These are phyloP conservation scores for Diaporthe vaccinii DNA, from an alignment of 2,329 filamentous ascomycete species.

Conservation along the genomic window DNA sequence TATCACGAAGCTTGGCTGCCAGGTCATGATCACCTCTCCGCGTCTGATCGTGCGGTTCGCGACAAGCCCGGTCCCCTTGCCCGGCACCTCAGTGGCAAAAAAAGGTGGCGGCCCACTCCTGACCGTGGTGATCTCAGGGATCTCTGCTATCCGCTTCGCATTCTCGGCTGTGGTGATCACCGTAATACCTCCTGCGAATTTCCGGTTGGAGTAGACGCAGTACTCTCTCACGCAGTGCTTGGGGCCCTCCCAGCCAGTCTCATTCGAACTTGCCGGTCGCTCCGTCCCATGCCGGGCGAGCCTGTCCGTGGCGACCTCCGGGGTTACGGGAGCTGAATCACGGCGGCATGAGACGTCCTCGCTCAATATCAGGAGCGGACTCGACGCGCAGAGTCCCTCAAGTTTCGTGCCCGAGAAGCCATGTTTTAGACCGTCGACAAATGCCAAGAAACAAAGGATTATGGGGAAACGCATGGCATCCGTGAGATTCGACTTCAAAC, in stretches of 20 bases:
- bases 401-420: neutral
- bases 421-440: slow-evolving; percentile 4
- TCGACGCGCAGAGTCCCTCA: neutral
- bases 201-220: slow-evolving; percentile 42
- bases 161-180: slow-evolving; percentile 42
- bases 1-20: slow-evolving; percentile 45
- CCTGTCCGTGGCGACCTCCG: neutral
- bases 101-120: slow-evolving; percentile 27
- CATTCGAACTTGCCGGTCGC: slow-evolving; percentile 7
- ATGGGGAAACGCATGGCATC: slow-evolving; percentile 14
- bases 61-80: slow-evolving; percentile 45
- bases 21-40: slow-evolving; percentile 45
- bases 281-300: neutral
- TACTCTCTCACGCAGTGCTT: slow-evolving; percentile 42
- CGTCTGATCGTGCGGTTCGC: slow-evolving; percentile 43
- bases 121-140: slow-evolving; percentile 22
- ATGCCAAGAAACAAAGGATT: neutral
- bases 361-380: neutral
- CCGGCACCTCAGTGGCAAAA: slow-evolving; percentile 40
- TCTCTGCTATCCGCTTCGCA: slow-evolving; percentile 33
- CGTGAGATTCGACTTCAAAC: neutral
- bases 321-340: neutral
- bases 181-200: slow-evolving; percentile 41
- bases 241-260: slow-evolving; percentile 34
- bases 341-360: neutral